Conservation (phyloP, 192 early-diverging fungal species). For the Umbelopsis ramanniana region DNA sequence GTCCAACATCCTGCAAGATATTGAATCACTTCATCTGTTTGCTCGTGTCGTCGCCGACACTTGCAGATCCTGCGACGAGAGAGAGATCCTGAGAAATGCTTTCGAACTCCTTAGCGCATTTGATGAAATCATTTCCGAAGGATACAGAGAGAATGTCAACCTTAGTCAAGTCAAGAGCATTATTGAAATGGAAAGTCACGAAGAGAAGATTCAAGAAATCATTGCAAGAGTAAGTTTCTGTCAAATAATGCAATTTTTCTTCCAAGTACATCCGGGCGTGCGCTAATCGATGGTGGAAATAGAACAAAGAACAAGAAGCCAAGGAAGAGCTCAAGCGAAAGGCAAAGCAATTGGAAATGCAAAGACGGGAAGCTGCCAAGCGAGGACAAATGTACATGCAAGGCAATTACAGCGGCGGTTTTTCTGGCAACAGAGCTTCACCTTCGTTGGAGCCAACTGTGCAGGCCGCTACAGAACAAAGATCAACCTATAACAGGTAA, state of each 20-base stretch:
- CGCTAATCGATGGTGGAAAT: constrained; percentile 1
- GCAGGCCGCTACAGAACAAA: constrained; percentile 28
- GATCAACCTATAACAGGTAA: constrained; percentile 37
- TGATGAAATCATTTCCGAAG: constrained; percentile 94
- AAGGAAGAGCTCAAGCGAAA: constrained; percentile 95
- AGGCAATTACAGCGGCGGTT: constrained; percentile 55
- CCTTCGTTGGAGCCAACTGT: constrained; percentile 42
- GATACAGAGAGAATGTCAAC: constrained; percentile 91
- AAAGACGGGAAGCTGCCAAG: constrained; percentile 79
- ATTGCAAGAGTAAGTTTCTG: constrained; percentile 71
- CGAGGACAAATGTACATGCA: constrained; percentile 50
- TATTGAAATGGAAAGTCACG: constrained; percentile 97
- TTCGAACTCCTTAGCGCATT: constrained; percentile 93
- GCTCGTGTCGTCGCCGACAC: constrained; percentile 90
- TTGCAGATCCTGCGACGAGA: constrained; percentile 85
- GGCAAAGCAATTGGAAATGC: constrained; percentile 89
- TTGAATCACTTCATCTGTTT: constrained; percentile 94
- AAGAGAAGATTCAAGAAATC: constrained; percentile 96
- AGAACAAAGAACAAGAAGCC: constrained; percentile 96
- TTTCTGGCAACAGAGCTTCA: constrained; percentile 36
- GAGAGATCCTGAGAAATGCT: constrained; percentile 81
- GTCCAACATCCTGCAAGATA: constrained; percentile 98
- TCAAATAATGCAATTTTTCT: too few species aligned
- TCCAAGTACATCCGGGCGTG: not conserved
- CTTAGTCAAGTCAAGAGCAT: constrained; percentile 91